Percentiles rank a stretch among this genome's conserved stretches.
Evolutionary conservation across 345 rosid species (phyloP).

Genomic region (Boechera stricta): DNA sequence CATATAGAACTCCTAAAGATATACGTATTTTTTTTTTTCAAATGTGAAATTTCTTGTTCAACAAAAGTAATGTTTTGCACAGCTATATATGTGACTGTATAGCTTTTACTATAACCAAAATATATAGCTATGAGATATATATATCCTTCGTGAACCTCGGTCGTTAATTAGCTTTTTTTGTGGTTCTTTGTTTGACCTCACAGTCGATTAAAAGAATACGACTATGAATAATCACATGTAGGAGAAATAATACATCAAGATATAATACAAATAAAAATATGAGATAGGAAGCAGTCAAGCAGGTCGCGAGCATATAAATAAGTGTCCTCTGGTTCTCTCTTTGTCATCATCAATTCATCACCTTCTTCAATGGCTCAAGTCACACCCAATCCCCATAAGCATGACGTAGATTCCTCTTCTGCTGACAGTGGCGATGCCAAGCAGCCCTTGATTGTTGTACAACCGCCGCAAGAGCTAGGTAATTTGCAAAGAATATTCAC

Average conservation of each 20-base stretch:
- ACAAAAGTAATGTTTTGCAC: too few relatives aligned
- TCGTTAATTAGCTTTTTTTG: background rate
- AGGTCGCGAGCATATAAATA: constrained; percentile 17
- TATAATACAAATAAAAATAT: background rate
- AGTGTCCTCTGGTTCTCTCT: background rate
- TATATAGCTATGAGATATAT: background rate
- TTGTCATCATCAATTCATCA: constrained; percentile 16
- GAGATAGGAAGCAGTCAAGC: background rate
- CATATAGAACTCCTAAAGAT: too few relatives aligned
- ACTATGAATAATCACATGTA: background rate
- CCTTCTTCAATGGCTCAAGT: background rate
- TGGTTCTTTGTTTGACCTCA: background rate
- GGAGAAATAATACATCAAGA: background rate
- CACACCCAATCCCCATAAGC: background rate
- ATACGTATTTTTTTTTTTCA: too few relatives aligned
- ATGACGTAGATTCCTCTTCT: too few relatives aligned
- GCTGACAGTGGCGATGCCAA: too few relatives aligned
- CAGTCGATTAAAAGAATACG: background rate
- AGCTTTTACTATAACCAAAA: background rate
- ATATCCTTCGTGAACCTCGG: background rate
- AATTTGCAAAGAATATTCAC: too few relatives aligned
- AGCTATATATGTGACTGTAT: background rate
- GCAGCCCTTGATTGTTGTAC: too few relatives aligned
- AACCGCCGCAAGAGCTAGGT: too few relatives aligned
- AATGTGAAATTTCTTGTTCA: too few relatives aligned